Evolutionary conservation across 1,284 basidiomycete species (phyloP), one percentile per base, ranked within the genome.

Genomic region (Phellinidium pouzarii): DNA sequence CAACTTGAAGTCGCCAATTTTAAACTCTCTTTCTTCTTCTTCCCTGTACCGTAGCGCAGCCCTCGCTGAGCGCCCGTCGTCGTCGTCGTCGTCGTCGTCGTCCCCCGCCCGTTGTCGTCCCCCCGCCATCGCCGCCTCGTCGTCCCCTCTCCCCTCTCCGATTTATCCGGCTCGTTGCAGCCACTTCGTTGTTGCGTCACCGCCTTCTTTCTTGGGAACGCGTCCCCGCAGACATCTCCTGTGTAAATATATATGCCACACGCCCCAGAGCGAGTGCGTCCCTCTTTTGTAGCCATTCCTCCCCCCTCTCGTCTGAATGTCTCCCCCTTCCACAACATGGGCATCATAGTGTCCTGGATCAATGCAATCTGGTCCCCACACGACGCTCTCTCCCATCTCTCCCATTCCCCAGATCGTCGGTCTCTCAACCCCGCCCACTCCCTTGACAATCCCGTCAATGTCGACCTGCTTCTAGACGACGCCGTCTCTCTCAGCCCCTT

Each of bases 281-380:
- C 36, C 34, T 43, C 46, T 44, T 44, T 36, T 34, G n/a, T 34
- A 2, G n/a, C n/a, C n/a, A n/a, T 45, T 31, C 26, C 14, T 31
- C 46, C 7, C 14, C 9, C n/a, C 8, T 9, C 37, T 23, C 43
- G n/a, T 46, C 37, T 53, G 20, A 42, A 44, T 29, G 43, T 31
- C 27, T 17, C 37, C 19, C 25, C 7, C 45, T 34, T 37, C 25
- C 54, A 48, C 43, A 51, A 55, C 48, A 56, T 56, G 54, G 54
- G 54, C 50, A 56, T 56, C 27, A 14, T 56, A 56, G 54, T 56
- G 54, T 56, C 54, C 51, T 56, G 54, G 54, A 48, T 56, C 44
- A 44, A 47, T 26, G 22, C 42, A 17, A 37, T 40, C 56, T 52
- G 43, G 53, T 17, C 50, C 27, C 25, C 44, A 7, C 38, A 51